Percentiles rank a stretch among this genome's conserved stretches.
Evolutionary conservation across 78 protist species (phyloP).

Genomic region (Paratrimastix pyriformis): DNA sequence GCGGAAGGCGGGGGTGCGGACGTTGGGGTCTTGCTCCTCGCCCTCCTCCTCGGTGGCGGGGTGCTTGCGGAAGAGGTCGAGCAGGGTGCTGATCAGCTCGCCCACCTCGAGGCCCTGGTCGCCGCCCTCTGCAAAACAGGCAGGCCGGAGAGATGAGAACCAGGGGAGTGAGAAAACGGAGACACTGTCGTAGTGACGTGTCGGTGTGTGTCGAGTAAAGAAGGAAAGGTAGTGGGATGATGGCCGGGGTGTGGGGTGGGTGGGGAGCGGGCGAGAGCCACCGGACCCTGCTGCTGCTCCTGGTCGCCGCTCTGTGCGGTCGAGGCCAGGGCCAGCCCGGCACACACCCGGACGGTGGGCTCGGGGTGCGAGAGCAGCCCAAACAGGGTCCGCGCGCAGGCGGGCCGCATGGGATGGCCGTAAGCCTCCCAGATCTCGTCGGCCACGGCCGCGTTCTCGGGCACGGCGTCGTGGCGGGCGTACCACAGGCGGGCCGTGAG

Average conservation of each 20-base stretch:
- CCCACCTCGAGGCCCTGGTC: no score
- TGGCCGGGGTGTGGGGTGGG: slow-evolving; percentile 16
- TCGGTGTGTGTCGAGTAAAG: no score
- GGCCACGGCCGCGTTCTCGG: neutral
- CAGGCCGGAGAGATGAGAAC: no score
- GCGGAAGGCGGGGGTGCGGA: no score
- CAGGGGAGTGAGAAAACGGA: no score
- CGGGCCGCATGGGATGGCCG: neutral
- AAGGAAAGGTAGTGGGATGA: no score
- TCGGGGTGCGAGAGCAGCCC: neutral
- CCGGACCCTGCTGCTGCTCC: no score
- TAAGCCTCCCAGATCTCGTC: neutral
- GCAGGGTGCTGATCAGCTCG: neutral
- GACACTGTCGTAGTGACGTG: no score
- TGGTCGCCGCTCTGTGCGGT: no score
- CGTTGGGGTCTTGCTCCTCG: no score
- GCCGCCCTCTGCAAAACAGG: no score
- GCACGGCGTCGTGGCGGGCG: slow-evolving; percentile 5
- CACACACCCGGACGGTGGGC: neutral
- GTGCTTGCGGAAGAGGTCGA: slow-evolving; percentile 11
- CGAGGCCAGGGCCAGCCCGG: slow-evolving; percentile 2
- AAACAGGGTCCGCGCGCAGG: no score
- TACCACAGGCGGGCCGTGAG: neutral
- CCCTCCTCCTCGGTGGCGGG: slow-evolving; percentile 12
- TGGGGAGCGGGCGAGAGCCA: neutral